Conservation (phyloP, 1,139 yeast species). For the Taphrina populina region DNA sequence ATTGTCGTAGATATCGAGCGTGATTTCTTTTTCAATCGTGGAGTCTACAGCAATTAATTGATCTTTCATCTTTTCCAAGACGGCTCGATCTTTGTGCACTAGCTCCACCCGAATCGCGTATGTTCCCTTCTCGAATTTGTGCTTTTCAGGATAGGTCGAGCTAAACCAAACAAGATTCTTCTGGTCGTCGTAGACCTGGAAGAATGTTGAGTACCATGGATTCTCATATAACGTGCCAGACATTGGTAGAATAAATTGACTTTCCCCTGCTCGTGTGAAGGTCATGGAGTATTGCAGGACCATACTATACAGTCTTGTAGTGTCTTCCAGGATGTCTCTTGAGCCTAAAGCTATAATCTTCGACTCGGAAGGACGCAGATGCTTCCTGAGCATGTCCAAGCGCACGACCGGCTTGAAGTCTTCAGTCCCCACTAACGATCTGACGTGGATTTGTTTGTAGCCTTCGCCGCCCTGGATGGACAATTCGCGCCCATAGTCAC, state of each 20-base stretch:
- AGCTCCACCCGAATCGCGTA: conserved; percentile 30
- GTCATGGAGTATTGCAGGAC: conserved; percentile 28
- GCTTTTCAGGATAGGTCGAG: conserved; percentile 29
- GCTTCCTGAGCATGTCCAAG: conserved; percentile 30
- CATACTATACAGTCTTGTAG: conserved; percentile 34
- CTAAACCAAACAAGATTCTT: conserved; percentile 35
- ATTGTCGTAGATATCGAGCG: conserved; percentile 33
- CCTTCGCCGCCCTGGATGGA: conserved; percentile 28
- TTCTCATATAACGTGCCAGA: conserved; percentile 34
- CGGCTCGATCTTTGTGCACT: conserved; percentile 26
- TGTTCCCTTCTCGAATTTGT: conserved; percentile 32
- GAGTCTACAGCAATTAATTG: conserved; percentile 22
- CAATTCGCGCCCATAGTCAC: conserved; percentile 13
- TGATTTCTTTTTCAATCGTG: conserved; percentile 32
- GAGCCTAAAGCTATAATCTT: conserved; percentile 34
- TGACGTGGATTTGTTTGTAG: conserved; percentile 27
- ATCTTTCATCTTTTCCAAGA: conserved; percentile 32
- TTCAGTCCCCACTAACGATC: conserved; percentile 20
- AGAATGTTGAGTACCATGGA: conserved; percentile 33
- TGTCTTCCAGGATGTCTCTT: conserved; percentile 35
- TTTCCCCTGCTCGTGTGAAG: conserved; percentile 30
- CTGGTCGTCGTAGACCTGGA: conserved; percentile 33
- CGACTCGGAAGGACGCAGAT: conserved; percentile 29
- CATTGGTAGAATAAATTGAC: conserved; percentile 29
- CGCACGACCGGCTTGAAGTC: conserved; percentile 33